A percentile compares a stretch with the other conserved stretches of the same genome.
These are phyloP conservation scores for Vitis labrusca DNA, from an alignment of 164 flowering plant species.

Conservation along the genomic window DNA sequence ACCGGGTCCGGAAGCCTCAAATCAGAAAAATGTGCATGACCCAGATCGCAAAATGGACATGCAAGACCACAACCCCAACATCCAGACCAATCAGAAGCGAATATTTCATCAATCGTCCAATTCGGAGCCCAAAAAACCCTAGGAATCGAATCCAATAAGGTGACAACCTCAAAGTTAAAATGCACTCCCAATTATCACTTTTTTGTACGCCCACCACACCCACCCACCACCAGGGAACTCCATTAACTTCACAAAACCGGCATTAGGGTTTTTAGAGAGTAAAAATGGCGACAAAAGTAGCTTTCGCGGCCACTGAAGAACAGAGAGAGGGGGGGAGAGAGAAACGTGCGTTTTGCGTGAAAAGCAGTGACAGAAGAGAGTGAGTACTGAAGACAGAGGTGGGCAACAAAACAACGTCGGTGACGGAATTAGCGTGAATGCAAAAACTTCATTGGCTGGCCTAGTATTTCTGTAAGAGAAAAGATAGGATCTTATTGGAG, in stretches of 20 bases:
- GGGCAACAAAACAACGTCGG: background rate
- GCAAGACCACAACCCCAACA: conserved; percentile 1
- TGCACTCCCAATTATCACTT: background rate
- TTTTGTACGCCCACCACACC: no score
- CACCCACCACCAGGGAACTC: no score
- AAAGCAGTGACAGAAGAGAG: conserved; percentile 16
- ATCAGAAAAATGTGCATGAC: conserved; percentile 1
- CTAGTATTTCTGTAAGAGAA: no score
- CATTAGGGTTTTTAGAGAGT: background rate
- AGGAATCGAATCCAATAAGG: background rate
- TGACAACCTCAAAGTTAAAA: background rate
- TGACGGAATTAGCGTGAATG: background rate
- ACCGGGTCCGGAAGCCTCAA: background rate
- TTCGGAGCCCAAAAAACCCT: conserved; percentile 3
- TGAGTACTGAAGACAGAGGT: conserved; percentile 4
- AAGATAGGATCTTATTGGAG: no score
- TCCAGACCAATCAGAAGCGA: background rate
- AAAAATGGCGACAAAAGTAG: conserved; percentile 1
- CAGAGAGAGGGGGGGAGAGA: conserved; percentile 1
- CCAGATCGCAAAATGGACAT: conserved; percentile 13
- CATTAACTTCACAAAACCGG: no score
- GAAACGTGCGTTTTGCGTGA: conserved; percentile 30
- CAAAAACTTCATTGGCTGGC: background rate
- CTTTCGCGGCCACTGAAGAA: background rate
- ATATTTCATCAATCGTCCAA: no score